Conservation (phyloP, 164 flowering plant species). For the Cinnamomum chago region DNA sequence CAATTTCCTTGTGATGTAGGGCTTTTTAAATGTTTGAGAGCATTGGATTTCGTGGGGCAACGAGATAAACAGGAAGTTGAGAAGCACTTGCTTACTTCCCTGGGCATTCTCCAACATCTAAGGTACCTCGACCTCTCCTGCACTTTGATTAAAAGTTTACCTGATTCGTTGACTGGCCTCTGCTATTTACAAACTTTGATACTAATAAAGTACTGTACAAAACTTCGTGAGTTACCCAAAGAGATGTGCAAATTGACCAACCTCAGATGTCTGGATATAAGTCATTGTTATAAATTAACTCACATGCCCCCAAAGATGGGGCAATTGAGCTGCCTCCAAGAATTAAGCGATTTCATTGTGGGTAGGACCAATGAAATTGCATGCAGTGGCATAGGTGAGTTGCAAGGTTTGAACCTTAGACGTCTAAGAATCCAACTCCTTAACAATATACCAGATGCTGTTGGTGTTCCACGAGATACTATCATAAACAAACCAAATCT, state of each 20-base stretch:
- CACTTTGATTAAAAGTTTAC: slow-evolving; percentile 1
- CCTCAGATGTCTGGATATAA: slow-evolving; percentile 4
- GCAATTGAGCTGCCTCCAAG: not conserved
- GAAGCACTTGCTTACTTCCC: not conserved
- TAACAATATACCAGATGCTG: no score
- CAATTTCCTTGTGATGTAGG: not conserved
- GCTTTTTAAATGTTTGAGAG: not conserved
- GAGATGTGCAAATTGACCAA: slow-evolving; percentile 3
- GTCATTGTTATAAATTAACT: not conserved
- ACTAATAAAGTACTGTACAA: not conserved
- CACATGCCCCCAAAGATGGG: not conserved
- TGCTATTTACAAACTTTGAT: slow-evolving; percentile 5
- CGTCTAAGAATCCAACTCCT: not conserved
- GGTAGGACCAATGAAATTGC: not conserved
- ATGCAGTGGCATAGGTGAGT: not conserved
- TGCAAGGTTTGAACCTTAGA: not conserved
- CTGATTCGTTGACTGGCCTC: slow-evolving; percentile 3
- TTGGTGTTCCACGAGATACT: not conserved
- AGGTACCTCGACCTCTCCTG: slow-evolving; percentile 11
- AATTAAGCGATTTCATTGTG: not conserved
- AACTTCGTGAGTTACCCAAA: slow-evolving; percentile 8
- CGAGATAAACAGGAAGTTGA: not conserved
- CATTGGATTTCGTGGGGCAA: slow-evolving; percentile 3
- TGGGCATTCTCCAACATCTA: slow-evolving; percentile 13
- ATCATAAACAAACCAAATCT: not conserved